phyloP scores from a whole-genome alignment of 257 asterid genomes.

The Oldenlandia corymbosa region DNA sequence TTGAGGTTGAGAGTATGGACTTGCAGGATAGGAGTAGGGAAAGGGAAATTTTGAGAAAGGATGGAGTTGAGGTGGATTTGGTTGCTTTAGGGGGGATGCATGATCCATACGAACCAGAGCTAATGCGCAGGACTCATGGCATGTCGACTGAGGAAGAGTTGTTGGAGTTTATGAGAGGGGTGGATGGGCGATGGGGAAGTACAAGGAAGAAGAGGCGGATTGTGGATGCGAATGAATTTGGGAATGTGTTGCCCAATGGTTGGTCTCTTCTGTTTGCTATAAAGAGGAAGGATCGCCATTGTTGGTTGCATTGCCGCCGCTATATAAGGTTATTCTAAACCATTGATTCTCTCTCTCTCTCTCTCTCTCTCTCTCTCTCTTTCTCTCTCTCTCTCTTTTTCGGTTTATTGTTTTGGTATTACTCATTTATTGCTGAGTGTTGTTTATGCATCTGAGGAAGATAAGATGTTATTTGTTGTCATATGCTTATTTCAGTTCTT shows the following conservation, averaged over 20 bases:
- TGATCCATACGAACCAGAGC: slow-evolving; percentile 54
- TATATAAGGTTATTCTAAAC: slow-evolving; percentile 60
- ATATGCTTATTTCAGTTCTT: neutral
- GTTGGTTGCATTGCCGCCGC: slow-evolving; percentile 60
- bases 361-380: neutral
- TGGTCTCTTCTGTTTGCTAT: slow-evolving; percentile 67
- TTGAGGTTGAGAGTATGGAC: slow-evolving; percentile 35
- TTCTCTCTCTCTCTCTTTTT: slow-evolving; percentile 1
- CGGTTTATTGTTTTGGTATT: neutral
- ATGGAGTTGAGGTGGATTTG: slow-evolving; percentile 61
- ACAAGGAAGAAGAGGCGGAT: slow-evolving; percentile 73
- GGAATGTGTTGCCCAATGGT: slow-evolving; percentile 59
- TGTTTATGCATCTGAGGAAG: neutral
- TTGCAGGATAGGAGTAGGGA: slow-evolving; percentile 38
- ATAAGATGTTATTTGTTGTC: neutral
- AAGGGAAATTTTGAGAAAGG: slow-evolving; percentile 40
- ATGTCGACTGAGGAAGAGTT: slow-evolving; percentile 48
- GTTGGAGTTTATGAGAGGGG: slow-evolving; percentile 45
- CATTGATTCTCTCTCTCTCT: slow-evolving; percentile 6
- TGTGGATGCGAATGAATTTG: slow-evolving; percentile 67
- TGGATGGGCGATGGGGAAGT: slow-evolving; percentile 77
- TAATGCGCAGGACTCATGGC: slow-evolving; percentile 46
- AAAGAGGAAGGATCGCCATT: slow-evolving; percentile 57
- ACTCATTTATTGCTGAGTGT: neutral
- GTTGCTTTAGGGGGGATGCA: slow-evolving; percentile 41